Evolutionary conservation across 257 asterid genomes (phyloP), one percentile per base, ranked within the genome.

Genomic region (Avicennia marina): DNA sequence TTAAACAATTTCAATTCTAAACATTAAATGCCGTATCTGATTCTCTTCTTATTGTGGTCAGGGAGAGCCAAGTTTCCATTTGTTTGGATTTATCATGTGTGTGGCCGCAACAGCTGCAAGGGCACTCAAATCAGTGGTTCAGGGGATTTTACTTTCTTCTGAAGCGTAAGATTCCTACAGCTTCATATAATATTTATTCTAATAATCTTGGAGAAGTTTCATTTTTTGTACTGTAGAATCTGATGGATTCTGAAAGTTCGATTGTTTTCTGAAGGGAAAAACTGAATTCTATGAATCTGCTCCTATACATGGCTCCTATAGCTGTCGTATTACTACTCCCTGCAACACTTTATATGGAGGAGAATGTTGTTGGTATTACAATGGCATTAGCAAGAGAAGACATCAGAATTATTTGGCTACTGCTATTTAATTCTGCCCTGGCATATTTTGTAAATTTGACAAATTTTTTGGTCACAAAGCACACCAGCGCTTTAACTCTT

Each of bases 31-130:
- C 12, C 38, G 34, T 25, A 16, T 42, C 39, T 54, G 32, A 11
- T 42, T 19, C 6, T 17, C 31, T 32, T 3, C 13, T 44, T 24
- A 51, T 63, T 63, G 58, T 26, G 54, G 52, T 20, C 59, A 81
- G 88, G 78, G 88, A 40, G 88, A 78, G 50, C 88, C 88, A 19
- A 81, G 85, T 65, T 81, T 81, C 72, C 84, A 81, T 65, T 70
- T 81, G 41, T 81, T 81, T 70, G 88, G 88, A 33, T 81, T 81
- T 66, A 62, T 81, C 36, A 73, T 81, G 65, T 80, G 87, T 32
- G 42, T 80, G 21, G 87, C 76, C 47, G 87, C 87, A 50, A 80
- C 87, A 58, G 84, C 85, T 60, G 85, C 88, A 44, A 75, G 85
- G 54, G 88, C 88, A 18, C 82, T 81, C 56, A 81, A 81, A 65